Evolutionary conservation across 225 moss, liverwort and hornwort species (phyloP).

Genomic region (Marchantia polymorpha): DNA sequence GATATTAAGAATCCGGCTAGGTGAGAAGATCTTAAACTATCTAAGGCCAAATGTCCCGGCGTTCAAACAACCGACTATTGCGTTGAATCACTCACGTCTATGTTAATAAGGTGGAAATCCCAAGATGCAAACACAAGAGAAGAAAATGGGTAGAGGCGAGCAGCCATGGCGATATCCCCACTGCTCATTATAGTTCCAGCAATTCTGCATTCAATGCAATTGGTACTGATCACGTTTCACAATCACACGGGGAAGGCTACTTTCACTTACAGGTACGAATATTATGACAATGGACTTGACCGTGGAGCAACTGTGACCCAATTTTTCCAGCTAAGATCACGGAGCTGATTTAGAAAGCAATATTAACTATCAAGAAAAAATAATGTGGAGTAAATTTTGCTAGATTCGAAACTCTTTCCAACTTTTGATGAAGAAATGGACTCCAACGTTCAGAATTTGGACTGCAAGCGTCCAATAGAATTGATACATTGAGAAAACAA

Average conservation of each 20-base stretch:
- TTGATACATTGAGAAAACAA: neutral
- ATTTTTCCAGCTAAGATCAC: no score
- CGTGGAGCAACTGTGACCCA: no score
- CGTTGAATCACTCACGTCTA: conserved; percentile 43
- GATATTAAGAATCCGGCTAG: no score
- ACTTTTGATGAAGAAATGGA: no score
- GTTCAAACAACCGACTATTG: no score
- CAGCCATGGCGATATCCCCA: conserved; percentile 46
- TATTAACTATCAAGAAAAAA: no score
- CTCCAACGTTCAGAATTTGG: neutral
- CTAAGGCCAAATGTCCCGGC: no score
- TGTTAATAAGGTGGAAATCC: conserved; percentile 83
- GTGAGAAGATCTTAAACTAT: no score
- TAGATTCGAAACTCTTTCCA: no score
- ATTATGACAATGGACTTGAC: no score
- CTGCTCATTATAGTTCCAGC: conserved; percentile 51
- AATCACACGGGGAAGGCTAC: neutral
- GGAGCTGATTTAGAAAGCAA: no score
- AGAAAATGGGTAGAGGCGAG: conserved; percentile 66
- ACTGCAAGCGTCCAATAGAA: neutral
- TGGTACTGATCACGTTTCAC: neutral
- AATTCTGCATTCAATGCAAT: conserved; percentile 46
- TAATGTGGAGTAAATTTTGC: no score
- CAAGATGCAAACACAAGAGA: conserved; percentile 78
- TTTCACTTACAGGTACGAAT: neutral